A percentile compares a stretch with the other conserved stretches of the same genome.
These are phyloP conservation scores for Leccinum angustisporum DNA, from an alignment of 1,284 basidiomycete species.

Conservation along the genomic window DNA sequence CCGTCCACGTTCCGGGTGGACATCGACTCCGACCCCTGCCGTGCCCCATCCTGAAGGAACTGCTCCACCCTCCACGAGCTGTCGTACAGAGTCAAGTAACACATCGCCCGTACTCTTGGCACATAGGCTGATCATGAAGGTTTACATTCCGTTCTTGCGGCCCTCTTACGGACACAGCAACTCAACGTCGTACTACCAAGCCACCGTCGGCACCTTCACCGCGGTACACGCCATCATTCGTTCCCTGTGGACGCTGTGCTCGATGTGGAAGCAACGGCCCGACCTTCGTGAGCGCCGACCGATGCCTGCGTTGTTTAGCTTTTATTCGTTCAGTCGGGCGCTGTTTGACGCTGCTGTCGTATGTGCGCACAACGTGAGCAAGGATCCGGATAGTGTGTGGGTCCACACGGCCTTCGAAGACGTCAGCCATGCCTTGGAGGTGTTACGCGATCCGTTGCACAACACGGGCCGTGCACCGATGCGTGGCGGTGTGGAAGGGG, in stretches of 20 bases:
- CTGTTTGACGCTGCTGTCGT: slow-evolving; percentile 64
- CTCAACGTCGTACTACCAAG: slow-evolving; percentile 41
- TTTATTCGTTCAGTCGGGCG: slow-evolving; percentile 58
- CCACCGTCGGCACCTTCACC: slow-evolving; percentile 54
- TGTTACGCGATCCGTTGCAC: slow-evolving; percentile 40
- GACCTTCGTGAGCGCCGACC: slow-evolving; percentile 26
- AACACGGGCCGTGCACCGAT: slow-evolving; percentile 34
- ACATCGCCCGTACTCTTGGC: slow-evolving; percentile 40
- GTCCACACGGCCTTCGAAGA: slow-evolving; percentile 50
- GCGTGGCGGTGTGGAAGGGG: slow-evolving; percentile 36
- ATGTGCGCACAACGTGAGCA: slow-evolving; percentile 58
- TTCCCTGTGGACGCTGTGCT: slow-evolving; percentile 45
- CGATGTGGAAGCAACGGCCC: slow-evolving; percentile 38
- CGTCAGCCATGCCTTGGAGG: slow-evolving; percentile 48
- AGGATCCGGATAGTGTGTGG: slow-evolving; percentile 47
- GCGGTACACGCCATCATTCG: slow-evolving; percentile 61
- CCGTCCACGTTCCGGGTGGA: slow-evolving; percentile 44
- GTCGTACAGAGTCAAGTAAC: slow-evolving; percentile 16
- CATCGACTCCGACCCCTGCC: slow-evolving; percentile 31
- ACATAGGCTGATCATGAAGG: slow-evolving; percentile 57
- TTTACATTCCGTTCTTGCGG: slow-evolving; percentile 66
- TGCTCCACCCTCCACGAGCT: slow-evolving; percentile 9
- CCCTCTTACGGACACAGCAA: slow-evolving; percentile 26
- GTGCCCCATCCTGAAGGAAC: slow-evolving; percentile 11
- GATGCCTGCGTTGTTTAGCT: slow-evolving; percentile 48